A percentile compares a stretch with the other conserved stretches of the same genome.
Conservation (phyloP, 257 asterid genomes). For the Gentiana dahurica region DNA sequence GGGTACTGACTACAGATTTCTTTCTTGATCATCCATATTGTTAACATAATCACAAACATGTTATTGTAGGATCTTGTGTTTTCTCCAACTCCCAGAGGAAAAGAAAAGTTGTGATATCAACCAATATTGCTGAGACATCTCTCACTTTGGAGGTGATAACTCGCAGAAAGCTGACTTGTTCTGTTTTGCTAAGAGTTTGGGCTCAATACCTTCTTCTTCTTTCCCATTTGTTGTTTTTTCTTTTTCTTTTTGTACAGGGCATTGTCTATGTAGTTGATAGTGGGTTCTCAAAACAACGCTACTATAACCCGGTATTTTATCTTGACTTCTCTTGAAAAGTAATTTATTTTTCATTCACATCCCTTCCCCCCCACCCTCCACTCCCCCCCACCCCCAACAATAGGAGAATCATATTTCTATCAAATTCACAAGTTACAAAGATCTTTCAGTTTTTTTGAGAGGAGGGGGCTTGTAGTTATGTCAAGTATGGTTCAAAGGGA, state of each 20-base stretch:
- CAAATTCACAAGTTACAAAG: too few species aligned
- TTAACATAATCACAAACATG: conserved; percentile 6
- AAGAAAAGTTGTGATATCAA: conserved; percentile 87
- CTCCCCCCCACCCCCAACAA: too few species aligned
- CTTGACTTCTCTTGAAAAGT: neutral
- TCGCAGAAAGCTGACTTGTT: neutral
- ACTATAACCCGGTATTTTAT: conserved; percentile 73
- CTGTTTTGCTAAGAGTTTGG: neutral
- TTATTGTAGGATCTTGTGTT: conserved; percentile 68
- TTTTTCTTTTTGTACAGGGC: conserved; percentile 42
- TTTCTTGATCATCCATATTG: neutral
- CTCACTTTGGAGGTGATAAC: conserved; percentile 78
- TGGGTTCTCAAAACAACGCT: conserved; percentile 89
- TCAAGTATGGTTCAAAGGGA: too few species aligned
- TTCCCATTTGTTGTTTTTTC: neutral
- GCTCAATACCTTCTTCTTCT: too few species aligned
- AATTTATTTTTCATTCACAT: too few species aligned
- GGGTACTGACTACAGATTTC: conserved; percentile 2
- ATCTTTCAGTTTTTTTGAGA: too few species aligned
- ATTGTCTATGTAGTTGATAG: conserved; percentile 87
- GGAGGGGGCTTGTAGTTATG: too few species aligned
- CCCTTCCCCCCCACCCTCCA: too few species aligned
- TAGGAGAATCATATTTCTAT: too few species aligned
- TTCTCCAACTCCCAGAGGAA: conserved; percentile 89
- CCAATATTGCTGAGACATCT: conserved; percentile 97